Base-by-base conservation (phyloP, 768 basidiomycete species). In the Amanita brunnescens region DNA sequence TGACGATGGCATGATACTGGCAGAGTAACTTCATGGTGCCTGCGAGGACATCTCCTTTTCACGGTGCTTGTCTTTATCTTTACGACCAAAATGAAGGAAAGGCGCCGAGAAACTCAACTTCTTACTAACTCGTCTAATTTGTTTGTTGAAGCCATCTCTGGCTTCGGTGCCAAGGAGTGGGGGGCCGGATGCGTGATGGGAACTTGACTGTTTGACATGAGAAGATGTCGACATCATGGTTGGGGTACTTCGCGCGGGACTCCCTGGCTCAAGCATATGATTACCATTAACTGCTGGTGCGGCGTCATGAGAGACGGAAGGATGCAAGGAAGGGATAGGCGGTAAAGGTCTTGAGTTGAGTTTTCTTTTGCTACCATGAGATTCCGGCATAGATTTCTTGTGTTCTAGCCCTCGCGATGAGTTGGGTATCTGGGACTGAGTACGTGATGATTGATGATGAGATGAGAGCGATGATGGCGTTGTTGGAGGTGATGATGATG, bases 91-190 rank as follows among this genome's bases (percentile, higher is more conserved):
- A 61, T 73, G 73, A 55, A 87, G 77, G 44, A 80, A 78, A 44
- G 81, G 79, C 45, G 77, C 73, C 20, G 75, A 75, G 51, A 88
- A 62, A 62, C 87, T 89, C 65, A 89, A 64, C 68, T 89, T 88
- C 50, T 85, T 71, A 59, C 69, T 74, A 53, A 78, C 70, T 37
- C 69, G 67, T 59, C 24, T 53, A 34, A 46, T 46, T 33, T 46
- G 44, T 35, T 29, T 38, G 23, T 13, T 30, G 6, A 53, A 47
- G n/a, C 37, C 33, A 10, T 38, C 43, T 30, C 33, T 47, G 14
- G 42, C 23, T n/a, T 43, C 49, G 16, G n/a, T 20, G 42, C 5
- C 14, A 2, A 30, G 6, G 13, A 34, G 21, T 6, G 39, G 14
- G 8, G 30, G 14, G 13, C 33, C 23, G 14, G 21, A 38, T 24